These are phyloP conservation scores for Zymoseptoria crescenta DNA, from an alignment of 2,329 filamentous ascomycete genomes.

Conservation along the genomic window DNA sequence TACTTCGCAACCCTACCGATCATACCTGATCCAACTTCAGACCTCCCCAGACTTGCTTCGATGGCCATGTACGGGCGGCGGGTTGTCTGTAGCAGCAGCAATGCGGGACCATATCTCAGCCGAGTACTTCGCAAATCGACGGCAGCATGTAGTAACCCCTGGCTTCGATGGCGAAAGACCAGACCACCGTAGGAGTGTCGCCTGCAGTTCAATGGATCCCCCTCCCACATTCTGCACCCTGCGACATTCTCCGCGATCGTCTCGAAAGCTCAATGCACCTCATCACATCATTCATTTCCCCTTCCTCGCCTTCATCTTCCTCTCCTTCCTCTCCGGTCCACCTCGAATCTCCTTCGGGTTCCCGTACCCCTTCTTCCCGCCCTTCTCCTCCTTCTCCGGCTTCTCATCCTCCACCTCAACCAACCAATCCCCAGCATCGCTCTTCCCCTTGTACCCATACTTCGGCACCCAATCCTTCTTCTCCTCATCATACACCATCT, in stretches of 20 bases:
- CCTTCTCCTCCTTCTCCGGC: constrained; percentile 57
- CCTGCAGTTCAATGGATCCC: neutral
- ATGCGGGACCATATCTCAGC: no score
- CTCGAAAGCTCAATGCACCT: neutral
- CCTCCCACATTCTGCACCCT: neutral
- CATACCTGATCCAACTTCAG: no score
- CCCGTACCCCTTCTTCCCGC: constrained; percentile 14
- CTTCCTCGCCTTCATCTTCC: constrained; percentile 16
- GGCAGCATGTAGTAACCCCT: no score
- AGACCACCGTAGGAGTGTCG: neutral
- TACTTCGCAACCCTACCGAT: no score
- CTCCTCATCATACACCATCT: constrained; percentile 77
- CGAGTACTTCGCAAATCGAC: no score
- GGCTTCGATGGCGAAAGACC: no score
- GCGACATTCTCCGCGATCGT: no score
- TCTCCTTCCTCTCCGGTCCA: constrained; percentile 9
- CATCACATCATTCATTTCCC: constrained; percentile 8
- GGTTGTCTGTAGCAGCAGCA: no score
- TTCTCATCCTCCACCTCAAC: constrained; percentile 73
- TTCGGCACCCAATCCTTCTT: constrained; percentile 83
- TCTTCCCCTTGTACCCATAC: constrained; percentile 79
- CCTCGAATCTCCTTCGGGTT: constrained; percentile 11
- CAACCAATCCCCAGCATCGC: constrained; percentile 69
- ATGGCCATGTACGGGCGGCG: no score
- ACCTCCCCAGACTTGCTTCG: no score